These are phyloP conservation scores for Naganishia vaughanmartiniae DNA, from an alignment of 768 basidiomycete species.

Conservation along the genomic window DNA sequence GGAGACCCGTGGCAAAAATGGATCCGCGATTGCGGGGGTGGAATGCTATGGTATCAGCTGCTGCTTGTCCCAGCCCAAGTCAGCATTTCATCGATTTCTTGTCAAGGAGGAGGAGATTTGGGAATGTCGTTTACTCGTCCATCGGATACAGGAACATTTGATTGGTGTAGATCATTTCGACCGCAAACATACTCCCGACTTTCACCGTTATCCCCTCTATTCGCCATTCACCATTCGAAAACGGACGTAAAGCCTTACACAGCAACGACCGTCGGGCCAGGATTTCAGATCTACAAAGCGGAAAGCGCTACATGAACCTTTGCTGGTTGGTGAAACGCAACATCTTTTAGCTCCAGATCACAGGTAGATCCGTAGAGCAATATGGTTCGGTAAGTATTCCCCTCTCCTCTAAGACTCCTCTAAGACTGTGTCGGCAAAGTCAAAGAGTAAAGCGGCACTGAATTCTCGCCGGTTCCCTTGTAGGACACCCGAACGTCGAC, in stretches of 20 bases:
- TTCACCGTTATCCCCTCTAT: no score
- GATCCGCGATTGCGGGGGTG: background rate
- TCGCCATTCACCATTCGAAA: no score
- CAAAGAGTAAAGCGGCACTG: background rate
- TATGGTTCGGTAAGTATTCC: background rate
- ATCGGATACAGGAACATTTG: no score
- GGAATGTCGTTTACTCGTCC: no score
- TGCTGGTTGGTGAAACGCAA: background rate
- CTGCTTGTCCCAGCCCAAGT: background rate
- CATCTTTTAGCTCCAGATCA: background rate
- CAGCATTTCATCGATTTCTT: background rate
- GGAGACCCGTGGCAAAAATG: conserved; percentile 2
- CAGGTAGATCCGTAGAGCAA: background rate
- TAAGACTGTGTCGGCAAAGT: no score
- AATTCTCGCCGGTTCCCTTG: background rate
- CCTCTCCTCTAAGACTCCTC: background rate
- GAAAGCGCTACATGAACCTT: background rate
- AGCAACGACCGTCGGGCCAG: background rate
- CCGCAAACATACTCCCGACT: no score
- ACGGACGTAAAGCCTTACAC: no score
- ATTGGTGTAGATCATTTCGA: no score
- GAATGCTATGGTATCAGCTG: background rate
- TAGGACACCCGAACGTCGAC: conserved; percentile 17
- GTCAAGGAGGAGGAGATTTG: no score
- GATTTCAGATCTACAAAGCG: background rate